A percentile compares a stretch with the other conserved stretches of the same genome.
Conservation (phyloP, 345 rosid species). For the Geranium brycei region DNA sequence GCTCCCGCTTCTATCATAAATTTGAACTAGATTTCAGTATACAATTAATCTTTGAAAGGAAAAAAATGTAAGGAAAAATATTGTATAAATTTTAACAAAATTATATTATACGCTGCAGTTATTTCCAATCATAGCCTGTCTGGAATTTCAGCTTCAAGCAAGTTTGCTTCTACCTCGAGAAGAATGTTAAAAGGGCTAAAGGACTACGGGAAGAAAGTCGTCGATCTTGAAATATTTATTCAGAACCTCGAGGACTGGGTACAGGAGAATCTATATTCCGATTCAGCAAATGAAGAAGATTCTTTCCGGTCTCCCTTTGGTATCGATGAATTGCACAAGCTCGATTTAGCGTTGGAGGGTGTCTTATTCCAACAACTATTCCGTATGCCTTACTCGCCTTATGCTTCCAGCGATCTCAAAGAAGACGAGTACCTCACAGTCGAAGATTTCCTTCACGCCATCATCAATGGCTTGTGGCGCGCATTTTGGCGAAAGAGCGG, state of each 20-base stretch:
- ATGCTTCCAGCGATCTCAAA: conserved; percentile 17
- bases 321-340: conserved; percentile 36
- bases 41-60: no score
- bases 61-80: no score
- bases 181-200: conserved; percentile 34
- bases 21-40: no score
- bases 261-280: conserved; percentile 19
- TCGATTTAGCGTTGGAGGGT: conserved; percentile 57
- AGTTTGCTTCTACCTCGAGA: conserved; percentile 23
- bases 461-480: conserved; percentile 41
- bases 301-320: conserved; percentile 33
- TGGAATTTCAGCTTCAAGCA: conserved; percentile 35
- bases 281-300: conserved; percentile 15
- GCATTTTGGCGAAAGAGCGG: conserved; percentile 51
- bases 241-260: conserved; percentile 36
- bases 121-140: conserved; percentile 31
- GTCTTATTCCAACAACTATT: conserved; percentile 41
- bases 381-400: conserved; percentile 43
- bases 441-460: conserved; percentile 48
- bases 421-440: conserved; percentile 39
- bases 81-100: no score
- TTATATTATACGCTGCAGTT: conserved; percentile 17
- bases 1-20: no score
- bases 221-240: conserved; percentile 26
- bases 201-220: conserved; percentile 28